A percentile compares a stretch with the other conserved stretches of the same genome.
phyloP scores from a whole-genome alignment of 2,329 filamentous ascomycete species.

The Apiospora phragmitis region DNA sequence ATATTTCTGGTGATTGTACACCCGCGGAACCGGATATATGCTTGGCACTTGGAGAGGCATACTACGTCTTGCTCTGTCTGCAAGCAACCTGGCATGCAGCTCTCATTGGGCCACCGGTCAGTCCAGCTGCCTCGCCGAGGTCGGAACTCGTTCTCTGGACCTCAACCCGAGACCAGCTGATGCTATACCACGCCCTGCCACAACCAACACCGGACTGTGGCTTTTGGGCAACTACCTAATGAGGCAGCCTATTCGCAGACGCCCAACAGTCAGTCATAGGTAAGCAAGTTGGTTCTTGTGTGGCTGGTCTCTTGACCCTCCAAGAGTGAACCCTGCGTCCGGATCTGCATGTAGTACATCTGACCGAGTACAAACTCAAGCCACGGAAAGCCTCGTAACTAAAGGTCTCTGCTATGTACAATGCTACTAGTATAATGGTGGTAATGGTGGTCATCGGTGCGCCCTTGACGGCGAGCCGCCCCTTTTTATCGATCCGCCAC shows the following conservation, averaged over 20 bases:
- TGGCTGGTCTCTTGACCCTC: background rate
- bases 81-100: background rate
- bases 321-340: background rate
- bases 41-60: background rate
- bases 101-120: background rate
- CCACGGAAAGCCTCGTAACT: background rate
- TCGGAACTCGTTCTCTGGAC: background rate
- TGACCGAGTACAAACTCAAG: background rate
- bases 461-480: background rate
- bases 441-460: background rate
- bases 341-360: background rate
- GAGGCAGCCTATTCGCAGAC: background rate
- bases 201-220: background rate
- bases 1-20: background rate
- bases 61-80: background rate
- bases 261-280: background rate
- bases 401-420: background rate
- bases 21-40: background rate
- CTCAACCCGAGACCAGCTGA: background rate
- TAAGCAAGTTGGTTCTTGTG: background rate
- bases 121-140: background rate
- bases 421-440: background rate
- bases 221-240: background rate
- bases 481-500: background rate
- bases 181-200: background rate